Conservation (phyloP, 2,329 filamentous ascomycete species). For the Paramyrothecium roridum region DNA sequence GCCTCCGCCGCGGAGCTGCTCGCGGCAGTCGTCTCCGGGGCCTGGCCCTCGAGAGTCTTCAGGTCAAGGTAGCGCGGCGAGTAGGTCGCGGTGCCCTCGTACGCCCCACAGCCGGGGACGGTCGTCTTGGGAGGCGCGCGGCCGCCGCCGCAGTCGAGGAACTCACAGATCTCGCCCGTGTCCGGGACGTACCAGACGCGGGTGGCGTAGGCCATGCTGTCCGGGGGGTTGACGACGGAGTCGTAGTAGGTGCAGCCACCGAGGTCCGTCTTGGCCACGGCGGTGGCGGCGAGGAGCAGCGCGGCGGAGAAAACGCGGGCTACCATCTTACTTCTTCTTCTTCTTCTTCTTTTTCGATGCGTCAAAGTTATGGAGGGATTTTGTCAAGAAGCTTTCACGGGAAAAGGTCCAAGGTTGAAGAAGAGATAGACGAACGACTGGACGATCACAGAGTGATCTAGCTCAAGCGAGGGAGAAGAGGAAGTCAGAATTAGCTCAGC, state of each 20-base stretch:
- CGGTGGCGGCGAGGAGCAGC: slow-evolving; percentile 26
- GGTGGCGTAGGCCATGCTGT: slow-evolving; percentile 37
- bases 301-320: slow-evolving; percentile 18
- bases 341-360: too few relatives aligned
- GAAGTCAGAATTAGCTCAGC: not conserved
- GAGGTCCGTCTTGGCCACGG: slow-evolving; percentile 41
- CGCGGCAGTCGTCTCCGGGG: not conserved
- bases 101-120: slow-evolving; percentile 56
- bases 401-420: not conserved
- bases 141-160: slow-evolving; percentile 66
- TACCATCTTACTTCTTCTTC: slow-evolving; percentile 19
- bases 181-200: slow-evolving; percentile 59
- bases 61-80: slow-evolving; percentile 44
- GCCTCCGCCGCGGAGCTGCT: slow-evolving; percentile 3
- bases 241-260: slow-evolving; percentile 41
- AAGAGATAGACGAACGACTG: not conserved
- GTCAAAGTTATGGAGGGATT: too few relatives aligned
- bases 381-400: not conserved
- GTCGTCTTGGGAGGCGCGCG: slow-evolving; percentile 61
- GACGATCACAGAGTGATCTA: not conserved
- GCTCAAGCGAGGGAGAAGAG: not conserved
- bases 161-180: slow-evolving; percentile 61
- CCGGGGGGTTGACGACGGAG: slow-evolving; percentile 22
- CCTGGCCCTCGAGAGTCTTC: slow-evolving; percentile 13
- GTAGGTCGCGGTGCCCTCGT: slow-evolving; percentile 54